Evolutionary conservation across 2,329 filamentous ascomycete genomes (phyloP).

Genomic region (Fusarium liriodendri): DNA sequence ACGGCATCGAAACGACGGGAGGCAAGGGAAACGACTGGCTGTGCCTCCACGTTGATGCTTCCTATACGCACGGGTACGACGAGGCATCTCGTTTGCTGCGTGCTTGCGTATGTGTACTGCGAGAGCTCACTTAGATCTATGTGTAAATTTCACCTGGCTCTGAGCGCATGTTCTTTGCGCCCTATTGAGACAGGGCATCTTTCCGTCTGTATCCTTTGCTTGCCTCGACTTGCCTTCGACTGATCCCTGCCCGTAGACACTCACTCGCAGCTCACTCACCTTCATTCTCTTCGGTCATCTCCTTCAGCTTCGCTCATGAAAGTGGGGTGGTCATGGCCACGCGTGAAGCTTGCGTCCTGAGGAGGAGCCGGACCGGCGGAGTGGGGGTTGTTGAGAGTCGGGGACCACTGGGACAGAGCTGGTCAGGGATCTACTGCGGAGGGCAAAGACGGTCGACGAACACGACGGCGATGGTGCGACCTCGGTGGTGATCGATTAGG

Average conservation of each 20-base stretch:
- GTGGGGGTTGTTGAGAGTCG: slow-evolving; percentile 28
- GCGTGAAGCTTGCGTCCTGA: slow-evolving; percentile 17
- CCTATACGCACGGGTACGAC: slow-evolving; percentile 6
- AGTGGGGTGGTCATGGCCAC: slow-evolving; percentile 25
- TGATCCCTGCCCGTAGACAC: background rate
- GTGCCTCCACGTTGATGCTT: background rate
- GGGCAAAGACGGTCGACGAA: background rate
- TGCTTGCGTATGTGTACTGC: background rate
- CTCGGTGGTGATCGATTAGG: slow-evolving; percentile 56
- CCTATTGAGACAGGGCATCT: background rate
- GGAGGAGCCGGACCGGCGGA: slow-evolving; percentile 18
- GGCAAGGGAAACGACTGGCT: background rate
- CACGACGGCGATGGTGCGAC: slow-evolving; percentile 32
- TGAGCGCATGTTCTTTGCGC: background rate
- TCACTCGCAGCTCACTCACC: background rate
- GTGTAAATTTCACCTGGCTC: slow-evolving; percentile 6
- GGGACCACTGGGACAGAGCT: slow-evolving; percentile 8
- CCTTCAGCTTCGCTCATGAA: slow-evolving; percentile 18
- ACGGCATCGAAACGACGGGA: background rate
- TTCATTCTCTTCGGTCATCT: background rate
- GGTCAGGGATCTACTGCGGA: slow-evolving; percentile 21
- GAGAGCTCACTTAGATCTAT: background rate
- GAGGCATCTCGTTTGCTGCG: background rate
- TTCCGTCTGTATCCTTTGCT: background rate
- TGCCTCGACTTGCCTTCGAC: background rate